Base-by-base conservation (phyloP, 2,329 filamentous ascomycete genomes). In the Paraphaeosphaeria sporulosa region DNA sequence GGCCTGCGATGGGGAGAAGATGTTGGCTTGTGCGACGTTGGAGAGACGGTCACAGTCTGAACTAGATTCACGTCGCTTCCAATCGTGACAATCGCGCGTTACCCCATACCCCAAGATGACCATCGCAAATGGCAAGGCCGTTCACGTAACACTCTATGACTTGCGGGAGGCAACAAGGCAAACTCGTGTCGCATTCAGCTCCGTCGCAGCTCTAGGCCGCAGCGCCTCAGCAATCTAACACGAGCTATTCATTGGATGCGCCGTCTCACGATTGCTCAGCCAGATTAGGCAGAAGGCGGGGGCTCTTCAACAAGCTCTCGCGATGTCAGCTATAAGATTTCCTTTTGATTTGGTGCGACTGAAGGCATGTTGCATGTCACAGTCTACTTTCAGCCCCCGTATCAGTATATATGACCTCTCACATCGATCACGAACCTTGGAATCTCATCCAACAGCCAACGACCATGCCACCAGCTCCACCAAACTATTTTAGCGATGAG, bases 1-100 rank as follows among this genome's bases (percentile, higher is more conserved):
- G 81, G 73, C 15, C 73, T 78, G 68, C 74, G 64, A 47, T 81
- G 72, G 75, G 74, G 67, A 42, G 66, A 72, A 34, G 76, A 78
- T 57, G 68, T 77, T 54, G 79, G 65, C 43, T 64, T 76, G 64
- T 81, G 81, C 60, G 77, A 82, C 69, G 73, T 85, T 68, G 82
- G 83, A 8, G 81, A 83, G 69, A 84, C 82, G 4, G 75, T 83
- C 2, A 62, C 76, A 19, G 78, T 81, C 3, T 81, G 32, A 61
- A 43, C 21, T 17, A 32, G 15, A 30, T 17, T 19, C 13, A n/a
- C 5, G n/a, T n/a, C 25, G 4, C 27, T 6, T 34, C 10, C 10
- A 32, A 12, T 9, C 10, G 10, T 32, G 30, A 32, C 7, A 32
- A 27, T 27, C 25, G 25, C 25, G 30, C 2, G 10, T 32, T 32